These are phyloP conservation scores for Quercus aquifolioides DNA, from an alignment of 306 rosid genomes.

Conservation along the genomic window DNA sequence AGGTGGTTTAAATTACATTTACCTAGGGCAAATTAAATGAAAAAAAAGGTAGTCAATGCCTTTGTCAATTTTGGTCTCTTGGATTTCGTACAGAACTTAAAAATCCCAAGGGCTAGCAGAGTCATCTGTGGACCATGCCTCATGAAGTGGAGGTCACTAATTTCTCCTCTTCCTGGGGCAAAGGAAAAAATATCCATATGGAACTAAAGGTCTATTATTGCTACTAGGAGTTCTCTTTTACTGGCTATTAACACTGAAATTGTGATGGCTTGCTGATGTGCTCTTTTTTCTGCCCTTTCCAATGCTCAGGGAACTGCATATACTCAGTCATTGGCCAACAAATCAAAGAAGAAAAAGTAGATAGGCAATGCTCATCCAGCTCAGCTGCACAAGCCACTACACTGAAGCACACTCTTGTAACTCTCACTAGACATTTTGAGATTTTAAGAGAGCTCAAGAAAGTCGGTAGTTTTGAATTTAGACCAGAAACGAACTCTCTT, in stretches of 20 bases:
- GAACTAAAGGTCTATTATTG: background rate
- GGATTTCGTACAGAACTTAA: background rate
- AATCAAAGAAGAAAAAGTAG: conserved; percentile 89
- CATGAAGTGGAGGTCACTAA: too few relatives aligned
- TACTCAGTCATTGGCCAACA: conserved; percentile 49
- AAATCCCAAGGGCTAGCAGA: too few relatives aligned
- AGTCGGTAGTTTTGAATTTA: conserved; percentile 34
- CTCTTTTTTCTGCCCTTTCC: conserved; percentile 19
- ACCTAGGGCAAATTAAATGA: too few relatives aligned
- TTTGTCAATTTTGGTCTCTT: background rate
- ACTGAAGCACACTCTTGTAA: conserved; percentile 44
- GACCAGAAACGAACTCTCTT: conserved; percentile 39
- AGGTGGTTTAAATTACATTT: background rate
- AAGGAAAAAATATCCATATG: too few relatives aligned
- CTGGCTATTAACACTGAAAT: background rate
- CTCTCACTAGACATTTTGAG: conserved; percentile 48
- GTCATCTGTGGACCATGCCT: too few relatives aligned
- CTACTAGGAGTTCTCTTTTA: background rate
- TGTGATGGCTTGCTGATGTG: conserved; percentile 12
- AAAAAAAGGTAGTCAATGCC: background rate
- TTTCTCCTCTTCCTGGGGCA: too few relatives aligned
- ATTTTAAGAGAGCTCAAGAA: conserved; percentile 38
- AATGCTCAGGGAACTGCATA: conserved; percentile 81
- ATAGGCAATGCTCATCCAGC: conserved; percentile 24
- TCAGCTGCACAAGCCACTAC: conserved; percentile 46